phyloP scores from a whole-genome alignment of 2,329 filamentous ascomycete species.

The Phialophora verrucosa region DNA sequence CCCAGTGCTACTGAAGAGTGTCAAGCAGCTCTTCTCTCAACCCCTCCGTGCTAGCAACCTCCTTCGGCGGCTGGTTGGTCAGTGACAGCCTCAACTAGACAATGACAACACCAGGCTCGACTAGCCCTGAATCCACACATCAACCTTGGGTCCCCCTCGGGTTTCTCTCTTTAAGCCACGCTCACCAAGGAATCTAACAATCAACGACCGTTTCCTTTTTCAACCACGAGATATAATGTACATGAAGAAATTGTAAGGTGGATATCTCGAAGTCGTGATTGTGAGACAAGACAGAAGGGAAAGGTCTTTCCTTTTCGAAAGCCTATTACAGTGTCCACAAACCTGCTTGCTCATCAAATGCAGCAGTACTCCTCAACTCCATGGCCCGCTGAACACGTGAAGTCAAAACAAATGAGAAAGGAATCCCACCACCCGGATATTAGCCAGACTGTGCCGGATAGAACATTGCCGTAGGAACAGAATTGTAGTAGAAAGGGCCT shows the following conservation, averaged over 20 bases:
- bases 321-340: slow-evolving; percentile 17
- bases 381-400: slow-evolving; percentile 28
- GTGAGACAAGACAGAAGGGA: slow-evolving; percentile 19
- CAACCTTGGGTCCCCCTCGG: background rate
- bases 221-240: slow-evolving; percentile 34
- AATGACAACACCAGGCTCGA: background rate
- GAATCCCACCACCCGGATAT: slow-evolving; percentile 10
- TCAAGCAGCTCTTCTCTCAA: background rate
- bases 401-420: slow-evolving; percentile 16
- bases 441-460: slow-evolving; percentile 34
- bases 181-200: slow-evolving; percentile 16
- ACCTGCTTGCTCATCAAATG: slow-evolving; percentile 29
- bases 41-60: background rate
- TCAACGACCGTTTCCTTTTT: slow-evolving; percentile 16
- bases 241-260: slow-evolving; percentile 30
- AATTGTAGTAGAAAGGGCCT: slow-evolving; percentile 60
- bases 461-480: slow-evolving; percentile 63
- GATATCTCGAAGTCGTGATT: slow-evolving; percentile 28
- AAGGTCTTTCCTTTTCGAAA: slow-evolving; percentile 10
- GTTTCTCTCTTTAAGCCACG: background rate
- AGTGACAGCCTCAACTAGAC: background rate
- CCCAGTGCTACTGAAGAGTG: background rate
- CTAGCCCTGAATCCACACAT: background rate
- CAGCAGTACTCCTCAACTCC: slow-evolving; percentile 23
- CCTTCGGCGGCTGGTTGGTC: background rate